Conservation (phyloP, 306 rosid species). For the Lupinus albus region DNA sequence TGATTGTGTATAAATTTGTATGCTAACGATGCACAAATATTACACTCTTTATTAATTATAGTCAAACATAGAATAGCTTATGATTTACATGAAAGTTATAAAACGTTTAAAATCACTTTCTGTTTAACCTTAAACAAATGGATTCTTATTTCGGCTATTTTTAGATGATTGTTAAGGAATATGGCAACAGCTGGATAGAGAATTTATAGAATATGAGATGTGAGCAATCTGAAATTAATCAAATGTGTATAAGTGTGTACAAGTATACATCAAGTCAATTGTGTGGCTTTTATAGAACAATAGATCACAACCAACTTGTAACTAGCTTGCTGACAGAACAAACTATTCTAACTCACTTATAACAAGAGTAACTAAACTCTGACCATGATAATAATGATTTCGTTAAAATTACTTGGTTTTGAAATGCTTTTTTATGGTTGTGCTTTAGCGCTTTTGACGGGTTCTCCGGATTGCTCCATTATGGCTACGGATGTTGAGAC, state of each 20-base stretch:
- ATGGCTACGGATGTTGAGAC: conserved; percentile 85
- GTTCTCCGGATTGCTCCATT: conserved; percentile 82
- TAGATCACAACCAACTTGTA: not conserved
- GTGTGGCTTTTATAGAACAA: no score
- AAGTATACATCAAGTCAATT: no score
- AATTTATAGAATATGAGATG: not conserved
- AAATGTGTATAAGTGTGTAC: no score
- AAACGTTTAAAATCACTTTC: no score
- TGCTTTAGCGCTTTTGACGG: conserved; percentile 70
- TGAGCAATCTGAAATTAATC: not conserved
- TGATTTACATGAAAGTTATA: no score
- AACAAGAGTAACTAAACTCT: not conserved
- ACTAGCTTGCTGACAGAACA: not conserved
- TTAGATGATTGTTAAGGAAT: not conserved
- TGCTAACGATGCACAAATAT: no score
- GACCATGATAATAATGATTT: conserved; percentile 8
- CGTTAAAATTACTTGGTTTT: conserved; percentile 16
- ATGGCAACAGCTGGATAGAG: not conserved
- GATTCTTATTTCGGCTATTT: not conserved
- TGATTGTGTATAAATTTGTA: no score
- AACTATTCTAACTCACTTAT: not conserved
- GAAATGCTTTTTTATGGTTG: conserved; percentile 30
- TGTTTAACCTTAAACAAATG: no score
- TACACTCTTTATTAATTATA: no score
- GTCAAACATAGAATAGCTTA: no score